Evolutionary conservation across 176 grass and related monocot species (phyloP), one percentile per base, ranked within the genome.

Genomic region (Pharus latifolius): DNA sequence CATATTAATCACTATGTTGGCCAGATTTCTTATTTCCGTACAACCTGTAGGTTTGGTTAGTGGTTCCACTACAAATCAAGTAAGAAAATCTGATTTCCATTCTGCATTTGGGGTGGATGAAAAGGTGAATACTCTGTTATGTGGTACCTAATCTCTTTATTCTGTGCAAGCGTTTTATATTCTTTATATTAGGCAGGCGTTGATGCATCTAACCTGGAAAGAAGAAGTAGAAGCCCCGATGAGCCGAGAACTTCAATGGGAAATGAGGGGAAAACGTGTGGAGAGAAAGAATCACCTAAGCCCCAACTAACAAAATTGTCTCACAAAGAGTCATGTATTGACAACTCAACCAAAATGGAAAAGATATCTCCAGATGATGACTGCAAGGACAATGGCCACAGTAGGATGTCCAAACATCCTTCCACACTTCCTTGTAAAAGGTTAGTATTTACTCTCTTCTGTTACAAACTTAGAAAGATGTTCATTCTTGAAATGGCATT

Each of bases 101-200:
- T 60, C 69, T 60, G 47, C 70, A 56, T 93, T 81, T 83, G 51
- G 29, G 56, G 42, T 69, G 18, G 43, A 70, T 58, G 60, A 49
- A 41, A 69, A 90, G 80, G 84, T 92, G 69, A 79, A 71, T 50
- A 65, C 35, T 64, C 32, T 85, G 38, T 75, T 65, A 19, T 53
- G 17, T 75, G 10, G 20, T 40, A 41, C 56, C 62, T 45, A 76
- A 68, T 77, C 13, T 58, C 46, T 56, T 32, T 77, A 50, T 55
- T 38, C 1, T 84, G 32, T 52, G 30, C 67, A 74, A 82, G 17
- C n/a, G 37, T 56, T 88, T 75, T 80, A 65, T 75, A 73, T 82
- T 84, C 23, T 69, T 63, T 87, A 61, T 52, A 75, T 88, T 77
- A 98, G 94, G 62, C 55, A 98, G 89, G 63, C 56, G 22, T 60